Conservation (phyloP, 169 alveolate species). For the Cryptosporidium andersoni region DNA sequence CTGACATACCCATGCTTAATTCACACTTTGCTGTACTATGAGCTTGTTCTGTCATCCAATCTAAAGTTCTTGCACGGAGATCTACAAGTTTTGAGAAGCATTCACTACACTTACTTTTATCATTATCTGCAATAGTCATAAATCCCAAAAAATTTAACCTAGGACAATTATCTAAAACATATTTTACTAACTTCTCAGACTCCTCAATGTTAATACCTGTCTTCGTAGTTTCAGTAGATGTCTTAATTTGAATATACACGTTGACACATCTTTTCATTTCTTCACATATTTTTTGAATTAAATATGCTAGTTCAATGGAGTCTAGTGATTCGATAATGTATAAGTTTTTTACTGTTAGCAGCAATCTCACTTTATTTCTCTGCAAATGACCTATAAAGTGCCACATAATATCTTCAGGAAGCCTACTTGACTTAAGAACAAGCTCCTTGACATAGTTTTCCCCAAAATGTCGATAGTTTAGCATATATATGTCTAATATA, state of each 20-base stretch:
- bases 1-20: constrained; percentile 93
- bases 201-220: constrained; percentile 83
- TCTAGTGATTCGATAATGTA: constrained; percentile 89
- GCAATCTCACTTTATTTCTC: constrained; percentile 88
- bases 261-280: constrained; percentile 73
- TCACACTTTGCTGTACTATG: constrained; percentile 2
- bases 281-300: constrained; percentile 80
- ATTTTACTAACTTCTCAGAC: constrained; percentile 75
- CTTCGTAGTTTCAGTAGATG: constrained; percentile 86
- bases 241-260: constrained; percentile 87
- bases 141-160: constrained; percentile 87
- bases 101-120: constrained; percentile 73
- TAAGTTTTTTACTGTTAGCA: constrained; percentile 83
- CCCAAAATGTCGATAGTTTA: constrained; percentile 89
- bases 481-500: constrained; percentile 53
- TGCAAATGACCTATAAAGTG: constrained; percentile 94
- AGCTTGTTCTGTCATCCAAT: constrained; percentile 73
- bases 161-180: constrained; percentile 77
- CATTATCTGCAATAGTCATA: constrained; percentile 85
- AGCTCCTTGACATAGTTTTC: constrained; percentile 92
- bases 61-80: constrained; percentile 74
- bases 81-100: constrained; percentile 78
- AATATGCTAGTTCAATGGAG: constrained; percentile 84
- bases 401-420: constrained; percentile 91
- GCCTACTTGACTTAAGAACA: constrained; percentile 81